Evolutionary conservation across 129 eudicot species (phyloP), one percentile per base, ranked within the genome.

Genomic region (Cynara cardunculus): DNA sequence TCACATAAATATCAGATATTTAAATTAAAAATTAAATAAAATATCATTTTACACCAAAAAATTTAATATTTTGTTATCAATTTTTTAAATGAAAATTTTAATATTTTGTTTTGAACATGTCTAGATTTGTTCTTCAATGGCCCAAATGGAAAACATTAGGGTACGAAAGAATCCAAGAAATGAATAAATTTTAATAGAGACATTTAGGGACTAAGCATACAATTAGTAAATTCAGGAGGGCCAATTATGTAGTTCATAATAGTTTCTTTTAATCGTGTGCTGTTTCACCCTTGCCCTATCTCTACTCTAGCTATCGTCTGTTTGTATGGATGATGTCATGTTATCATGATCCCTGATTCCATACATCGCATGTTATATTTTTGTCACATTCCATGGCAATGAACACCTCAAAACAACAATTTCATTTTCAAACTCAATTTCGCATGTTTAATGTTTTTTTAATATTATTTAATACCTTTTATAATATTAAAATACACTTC

Each of bases 271-370:
- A 27, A 44, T 67, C 81, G 81, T 67, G 26, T 14, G 39, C 37
- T 27, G 27, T 66, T 78, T 25, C 41, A 67, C 28, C 21, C 14
- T 35, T 27, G 65, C 65, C 65, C 65, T 56, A 56, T 14, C 61
- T 25, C 2, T 34, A n/a, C 39, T 34, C 65, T 39, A 37, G 21
- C 74, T 25, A 49, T 22, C 75, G 82, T 78, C 67, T 46, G 68
- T 78, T 44, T 78, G 82, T 68, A 78, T 44, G 44, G 30, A n/a
- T 41, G 75, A 78, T 16, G 75, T 78, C 82, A 41, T 78, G 69
- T 65, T 77, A 31, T 76, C 44, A 59, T 75, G 70, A 76, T 59
- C 80, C 56, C 32, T 22, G 26, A 62, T 77, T 65, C 62, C 64
- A 76, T 77, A 64, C 81, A 77, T 78, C n/a, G 75, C 75, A 69